A percentile compares a stretch with the other conserved stretches of the same genome.
These are phyloP conservation scores for Pyrenophora seminiperda DNA, from an alignment of 2,329 filamentous ascomycete genomes.

Conservation along the genomic window DNA sequence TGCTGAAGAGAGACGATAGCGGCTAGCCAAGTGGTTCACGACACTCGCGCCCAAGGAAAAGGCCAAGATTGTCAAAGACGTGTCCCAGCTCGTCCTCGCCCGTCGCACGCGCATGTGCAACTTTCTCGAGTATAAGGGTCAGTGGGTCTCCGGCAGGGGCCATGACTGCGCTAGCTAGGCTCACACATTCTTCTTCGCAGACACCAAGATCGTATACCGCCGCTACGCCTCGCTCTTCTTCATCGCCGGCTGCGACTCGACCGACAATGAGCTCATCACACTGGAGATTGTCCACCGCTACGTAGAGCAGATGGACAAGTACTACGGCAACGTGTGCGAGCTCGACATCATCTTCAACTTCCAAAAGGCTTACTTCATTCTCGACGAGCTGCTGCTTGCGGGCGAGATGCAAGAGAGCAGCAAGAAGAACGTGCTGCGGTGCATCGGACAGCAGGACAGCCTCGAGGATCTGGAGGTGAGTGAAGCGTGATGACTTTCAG, in stretches of 20 bases:
- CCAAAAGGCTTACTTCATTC: constrained; percentile 98
- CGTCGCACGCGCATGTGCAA: constrained; percentile 99
- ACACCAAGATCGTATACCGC: constrained; percentile 98
- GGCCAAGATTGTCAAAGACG: constrained; percentile 99
- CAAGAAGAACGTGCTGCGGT: constrained; percentile 97
- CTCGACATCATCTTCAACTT: constrained; percentile 99
- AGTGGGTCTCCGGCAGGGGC: constrained; percentile 25
- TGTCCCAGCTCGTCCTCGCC: constrained; percentile 94
- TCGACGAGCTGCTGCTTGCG: constrained; percentile 92
- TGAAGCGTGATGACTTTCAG: constrained; percentile 39
- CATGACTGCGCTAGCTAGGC: constrained; percentile 24
- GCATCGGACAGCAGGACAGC: constrained; percentile 96
- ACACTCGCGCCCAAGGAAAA: constrained; percentile 97
- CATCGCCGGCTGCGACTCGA: constrained; percentile 95
- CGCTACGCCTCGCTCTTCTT: constrained; percentile 99
- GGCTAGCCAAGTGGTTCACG: constrained; percentile 99
- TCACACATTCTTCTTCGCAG: constrained; percentile 59
- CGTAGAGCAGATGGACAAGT: constrained; percentile 99
- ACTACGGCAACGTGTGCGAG: constrained; percentile 99
- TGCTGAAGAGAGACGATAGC: constrained; percentile 61
- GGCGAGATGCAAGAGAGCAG: constrained; percentile 98
- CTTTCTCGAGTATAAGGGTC: constrained; percentile 99
- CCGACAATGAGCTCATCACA: constrained; percentile 96
- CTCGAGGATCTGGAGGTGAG: constrained; percentile 99
- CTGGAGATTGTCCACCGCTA: constrained; percentile 99